Evolutionary conservation across 169 alveolate genomes (phyloP).

Genomic region (Plasmodium knowlesi): DNA sequence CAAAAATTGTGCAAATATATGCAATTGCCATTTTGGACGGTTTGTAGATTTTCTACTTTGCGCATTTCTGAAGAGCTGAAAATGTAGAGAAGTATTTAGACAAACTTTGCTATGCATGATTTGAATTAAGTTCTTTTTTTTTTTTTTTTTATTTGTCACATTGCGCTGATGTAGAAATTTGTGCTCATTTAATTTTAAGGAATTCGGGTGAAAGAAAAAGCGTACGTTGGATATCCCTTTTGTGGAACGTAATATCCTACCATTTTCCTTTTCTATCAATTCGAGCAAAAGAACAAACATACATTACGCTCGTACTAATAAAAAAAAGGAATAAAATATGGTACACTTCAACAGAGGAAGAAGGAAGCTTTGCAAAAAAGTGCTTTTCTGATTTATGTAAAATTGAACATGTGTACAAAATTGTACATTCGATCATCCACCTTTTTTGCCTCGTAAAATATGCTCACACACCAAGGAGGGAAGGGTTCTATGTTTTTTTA

Average conservation of each 20-base stretch:
- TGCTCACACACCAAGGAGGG: neutral
- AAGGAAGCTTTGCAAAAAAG: neutral
- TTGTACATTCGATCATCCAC: neutral
- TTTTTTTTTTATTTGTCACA: neutral
- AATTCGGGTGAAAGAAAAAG: neutral
- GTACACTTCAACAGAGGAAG: neutral
- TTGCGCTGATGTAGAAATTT: neutral
- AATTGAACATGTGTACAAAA: neutral
- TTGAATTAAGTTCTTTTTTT: neutral
- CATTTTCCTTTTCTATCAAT: neutral
- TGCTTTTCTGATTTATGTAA: neutral
- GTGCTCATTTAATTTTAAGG: neutral
- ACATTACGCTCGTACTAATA: neutral
- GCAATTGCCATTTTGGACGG: neutral
- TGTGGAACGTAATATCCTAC: neutral
- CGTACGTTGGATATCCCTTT: neutral
- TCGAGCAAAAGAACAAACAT: neutral
- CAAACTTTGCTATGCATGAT: neutral
- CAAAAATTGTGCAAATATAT: neutral
- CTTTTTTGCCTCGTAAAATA: neutral
- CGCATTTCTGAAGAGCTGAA: neutral
- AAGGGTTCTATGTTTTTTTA: neutral
- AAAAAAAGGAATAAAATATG: neutral
- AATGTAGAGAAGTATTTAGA: neutral
- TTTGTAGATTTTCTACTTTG: neutral